These are phyloP conservation scores for Tetrahymena borealis DNA, from an alignment of 73 alveolate species.

Conservation along the genomic window DNA sequence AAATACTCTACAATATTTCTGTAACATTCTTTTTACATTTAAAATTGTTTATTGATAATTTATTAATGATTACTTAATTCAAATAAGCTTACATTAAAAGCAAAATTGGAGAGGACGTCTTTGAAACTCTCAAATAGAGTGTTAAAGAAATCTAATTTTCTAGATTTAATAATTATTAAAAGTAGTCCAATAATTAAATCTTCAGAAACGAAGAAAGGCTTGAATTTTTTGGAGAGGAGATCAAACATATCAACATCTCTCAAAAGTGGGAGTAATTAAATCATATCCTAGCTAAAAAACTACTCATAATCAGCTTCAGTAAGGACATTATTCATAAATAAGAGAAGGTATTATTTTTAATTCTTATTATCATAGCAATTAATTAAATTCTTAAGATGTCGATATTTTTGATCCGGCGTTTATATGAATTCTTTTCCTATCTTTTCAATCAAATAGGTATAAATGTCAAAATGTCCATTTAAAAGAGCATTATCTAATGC, in stretches of 20 bases:
- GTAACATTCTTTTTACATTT: background rate
- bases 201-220: background rate
- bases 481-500: background rate
- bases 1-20: background rate
- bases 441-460: conserved; percentile 7
- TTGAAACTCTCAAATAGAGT: background rate
- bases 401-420: conserved; percentile 2
- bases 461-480: background rate
- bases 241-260: background rate
- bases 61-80: background rate
- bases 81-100: background rate
- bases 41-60: background rate
- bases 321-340: background rate
- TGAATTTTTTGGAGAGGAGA: background rate
- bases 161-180: background rate
- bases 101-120: background rate
- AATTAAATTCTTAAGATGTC: background rate
- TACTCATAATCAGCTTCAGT: background rate
- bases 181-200: background rate
- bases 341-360: background rate
- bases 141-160: background rate
- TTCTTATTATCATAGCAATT: background rate
- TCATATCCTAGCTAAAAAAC: background rate
- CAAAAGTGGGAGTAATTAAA: background rate
- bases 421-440: background rate